Base-by-base conservation (phyloP, 345 rosid species). In the Passiflora organensis region DNA sequence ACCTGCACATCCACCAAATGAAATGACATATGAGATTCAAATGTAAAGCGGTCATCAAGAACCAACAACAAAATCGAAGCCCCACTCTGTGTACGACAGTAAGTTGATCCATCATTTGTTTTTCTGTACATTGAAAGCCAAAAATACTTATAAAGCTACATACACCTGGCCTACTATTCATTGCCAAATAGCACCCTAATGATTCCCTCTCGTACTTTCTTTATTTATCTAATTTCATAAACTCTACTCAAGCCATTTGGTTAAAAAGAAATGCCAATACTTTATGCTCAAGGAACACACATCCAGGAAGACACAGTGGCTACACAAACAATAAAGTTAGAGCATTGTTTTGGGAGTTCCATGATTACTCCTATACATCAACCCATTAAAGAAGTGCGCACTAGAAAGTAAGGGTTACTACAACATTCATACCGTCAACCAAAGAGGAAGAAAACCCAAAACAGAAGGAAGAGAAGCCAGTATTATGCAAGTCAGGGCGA, bases 401-500 rank as follows among this genome's bases (percentile, higher is more conserved):
- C 34, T 28, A 8, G 34, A 8, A 28, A 38, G 16, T 6, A 18
- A 4, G 21, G 16, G 5, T 38, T 17, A 25, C 17, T 4, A 48
- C 49, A 13, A 34, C 47, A 47, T 43, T 66, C 84, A 52, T 81
- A 93, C 95, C 85, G 94, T 89, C 58, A 89, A 72, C 96, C 99
- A 93, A 53, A 93, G 71, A 28, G 99, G 99, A 63, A 93, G 79
- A 60, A 89, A 70, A 13, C 95, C 95, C 71, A 89, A 67, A 48
- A 89, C 96, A 21, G 95, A 93, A 43, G 91, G 82, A 57, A 83
- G 86, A 32, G 95, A 80, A 43, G 94, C 99, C 73, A 89, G 64
- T 49, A 80, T 43, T 68, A 93, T 93, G 43, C 74, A 71, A 39
- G 89, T 72, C 51, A 93, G 69, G 28, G 95, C 96, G 53, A 86